These are phyloP conservation scores for Lipomyces kockii DNA, from an alignment of 805 yeast species.

Conservation along the genomic window DNA sequence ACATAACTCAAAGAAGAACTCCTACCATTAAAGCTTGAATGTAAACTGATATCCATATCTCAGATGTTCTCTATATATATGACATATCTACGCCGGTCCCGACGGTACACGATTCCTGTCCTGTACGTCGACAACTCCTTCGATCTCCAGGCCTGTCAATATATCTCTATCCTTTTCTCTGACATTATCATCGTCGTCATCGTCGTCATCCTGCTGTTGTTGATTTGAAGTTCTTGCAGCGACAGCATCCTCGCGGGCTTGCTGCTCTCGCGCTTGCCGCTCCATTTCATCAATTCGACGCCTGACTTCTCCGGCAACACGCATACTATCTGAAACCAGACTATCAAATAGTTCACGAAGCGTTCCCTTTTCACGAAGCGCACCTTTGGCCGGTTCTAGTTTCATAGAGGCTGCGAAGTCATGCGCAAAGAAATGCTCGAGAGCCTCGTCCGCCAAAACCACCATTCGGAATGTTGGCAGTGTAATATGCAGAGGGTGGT, in stretches of 20 bases:
- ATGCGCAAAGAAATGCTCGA: constrained; percentile 77
- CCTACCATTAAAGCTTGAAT: background rate
- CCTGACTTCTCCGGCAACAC: constrained; percentile 88
- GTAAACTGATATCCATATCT: background rate
- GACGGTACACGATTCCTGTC: background rate
- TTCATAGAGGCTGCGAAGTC: constrained; percentile 39
- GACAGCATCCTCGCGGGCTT: constrained; percentile 40
- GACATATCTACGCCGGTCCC: background rate
- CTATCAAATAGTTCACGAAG: constrained; percentile 90
- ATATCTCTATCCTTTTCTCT: constrained; percentile 57
- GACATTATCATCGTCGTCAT: constrained; percentile 37
- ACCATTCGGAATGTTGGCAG: constrained; percentile 95
- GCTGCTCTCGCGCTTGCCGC: constrained; percentile 41
- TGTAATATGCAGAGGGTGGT: constrained; percentile 71
- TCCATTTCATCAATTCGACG: constrained; percentile 73
- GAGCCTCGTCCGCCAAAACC: constrained; percentile 88
- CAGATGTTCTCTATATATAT: background rate
- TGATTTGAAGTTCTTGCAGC: constrained; percentile 26
- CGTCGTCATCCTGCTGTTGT: constrained; percentile 29
- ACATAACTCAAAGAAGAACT: background rate
- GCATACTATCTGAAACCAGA: constrained; percentile 85
- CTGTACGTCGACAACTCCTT: constrained; percentile 46
- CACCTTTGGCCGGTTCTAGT: constrained; percentile 32
- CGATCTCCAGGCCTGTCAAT: constrained; percentile 56
- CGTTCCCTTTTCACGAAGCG: constrained; percentile 38